These are phyloP conservation scores for Apiospora rasikravindrae DNA, from an alignment of 2,329 filamentous ascomycete genomes.

Conservation along the genomic window DNA sequence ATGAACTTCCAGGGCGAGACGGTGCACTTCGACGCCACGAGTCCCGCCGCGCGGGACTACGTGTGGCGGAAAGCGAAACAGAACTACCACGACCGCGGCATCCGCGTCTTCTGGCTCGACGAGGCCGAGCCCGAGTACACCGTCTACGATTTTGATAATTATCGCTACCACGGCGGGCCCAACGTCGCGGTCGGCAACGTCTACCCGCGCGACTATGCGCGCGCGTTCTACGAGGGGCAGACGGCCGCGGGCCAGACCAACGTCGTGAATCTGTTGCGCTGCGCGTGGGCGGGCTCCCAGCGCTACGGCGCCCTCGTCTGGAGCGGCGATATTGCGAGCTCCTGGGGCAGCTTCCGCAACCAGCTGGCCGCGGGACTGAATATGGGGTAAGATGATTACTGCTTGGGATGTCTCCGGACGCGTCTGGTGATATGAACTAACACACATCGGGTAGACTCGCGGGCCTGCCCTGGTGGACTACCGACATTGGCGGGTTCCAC, in stretches of 20 bases:
- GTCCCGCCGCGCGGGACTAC: conserved; percentile 61
- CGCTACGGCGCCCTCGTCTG: conserved; percentile 70
- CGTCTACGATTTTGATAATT: conserved; percentile 70
- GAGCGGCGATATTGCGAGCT: conserved; percentile 70
- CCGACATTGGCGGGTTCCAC: conserved; percentile 73
- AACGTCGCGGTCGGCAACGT: conserved; percentile 61
- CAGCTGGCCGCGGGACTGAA: conserved; percentile 69
- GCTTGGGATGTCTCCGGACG: no score
- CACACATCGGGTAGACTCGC: no score
- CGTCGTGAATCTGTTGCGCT: conserved; percentile 57
- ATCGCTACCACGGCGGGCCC: conserved; percentile 62
- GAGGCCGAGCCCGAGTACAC: conserved; percentile 72
- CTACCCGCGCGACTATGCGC: conserved; percentile 58
- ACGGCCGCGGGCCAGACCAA: conserved; percentile 52
- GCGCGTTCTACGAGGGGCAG: conserved; percentile 61
- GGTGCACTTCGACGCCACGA: conserved; percentile 68
- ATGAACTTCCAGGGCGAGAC: conserved; percentile 66
- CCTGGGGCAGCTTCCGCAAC: conserved; percentile 63
- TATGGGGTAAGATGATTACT: no score
- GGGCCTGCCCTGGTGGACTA: conserved; percentile 72
- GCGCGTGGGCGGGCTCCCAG: conserved; percentile 61
- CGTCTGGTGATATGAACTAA: no score
- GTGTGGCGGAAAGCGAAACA: conserved; percentile 64
- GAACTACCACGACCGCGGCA: conserved; percentile 67
- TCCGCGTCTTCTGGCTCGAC: conserved; percentile 71